These are phyloP conservation scores for Ambrosia artemisiifolia DNA, from an alignment of 129 eudicot species.

Conservation along the genomic window DNA sequence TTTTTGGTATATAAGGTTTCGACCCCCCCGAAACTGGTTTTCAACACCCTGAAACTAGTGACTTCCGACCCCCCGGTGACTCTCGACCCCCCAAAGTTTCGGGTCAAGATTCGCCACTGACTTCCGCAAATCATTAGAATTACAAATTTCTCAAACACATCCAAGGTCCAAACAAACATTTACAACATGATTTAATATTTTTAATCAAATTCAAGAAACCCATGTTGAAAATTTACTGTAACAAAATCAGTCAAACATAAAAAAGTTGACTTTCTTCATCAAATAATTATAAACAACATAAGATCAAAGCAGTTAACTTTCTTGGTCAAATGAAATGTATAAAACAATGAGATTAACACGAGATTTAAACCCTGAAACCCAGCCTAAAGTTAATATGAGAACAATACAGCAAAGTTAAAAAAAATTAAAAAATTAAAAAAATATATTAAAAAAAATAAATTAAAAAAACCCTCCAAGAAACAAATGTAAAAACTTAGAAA, in stretches of 20 bases:
- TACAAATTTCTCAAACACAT: neutral
- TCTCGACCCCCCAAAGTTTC: too few relatives aligned
- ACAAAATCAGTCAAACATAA: neutral
- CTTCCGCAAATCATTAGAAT: neutral
- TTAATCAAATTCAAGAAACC: neutral
- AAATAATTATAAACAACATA: conserved; percentile 4
- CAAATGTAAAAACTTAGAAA: neutral
- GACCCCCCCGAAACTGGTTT: too few relatives aligned
- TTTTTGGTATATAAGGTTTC: too few relatives aligned
- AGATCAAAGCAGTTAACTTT: neutral
- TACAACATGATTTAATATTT: neutral
- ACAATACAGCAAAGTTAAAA: conserved; percentile 3
- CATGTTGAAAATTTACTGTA: neutral
- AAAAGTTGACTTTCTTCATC: conserved; percentile 21
- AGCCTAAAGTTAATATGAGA: neutral
- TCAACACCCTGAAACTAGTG: too few relatives aligned
- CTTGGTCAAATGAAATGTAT: neutral
- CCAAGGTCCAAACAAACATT: neutral
- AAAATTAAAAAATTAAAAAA: neutral
- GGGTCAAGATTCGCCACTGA: too few relatives aligned
- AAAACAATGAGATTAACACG: neutral
- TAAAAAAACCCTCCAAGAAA: neutral
- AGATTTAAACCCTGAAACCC: conserved; percentile 8
- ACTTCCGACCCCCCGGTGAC: too few relatives aligned
- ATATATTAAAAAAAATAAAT: neutral